phyloP scores from a whole-genome alignment of 345 rosid species.

The Capsella bursapastoris region DNA sequence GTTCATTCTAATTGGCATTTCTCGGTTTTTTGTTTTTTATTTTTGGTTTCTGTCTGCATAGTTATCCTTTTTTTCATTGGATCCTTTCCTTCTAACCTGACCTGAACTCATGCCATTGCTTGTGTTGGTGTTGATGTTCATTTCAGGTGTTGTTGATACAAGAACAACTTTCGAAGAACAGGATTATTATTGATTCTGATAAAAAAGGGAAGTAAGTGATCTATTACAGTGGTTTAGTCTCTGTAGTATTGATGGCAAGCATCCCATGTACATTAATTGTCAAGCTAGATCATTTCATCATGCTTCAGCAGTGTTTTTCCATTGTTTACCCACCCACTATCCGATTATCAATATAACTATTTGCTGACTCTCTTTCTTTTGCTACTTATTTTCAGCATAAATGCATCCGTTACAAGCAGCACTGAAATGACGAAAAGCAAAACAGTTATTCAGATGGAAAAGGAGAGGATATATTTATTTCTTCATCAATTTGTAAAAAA shows the following conservation, averaged over 20 bases:
- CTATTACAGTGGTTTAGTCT: constrained; percentile 19
- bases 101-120: constrained; percentile 7
- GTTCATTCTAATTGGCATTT: constrained; percentile 7
- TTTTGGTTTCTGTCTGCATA: background rate
- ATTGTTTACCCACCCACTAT: constrained; percentile 8
- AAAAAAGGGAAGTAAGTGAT: constrained; percentile 92
- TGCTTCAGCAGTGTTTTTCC: constrained; percentile 6
- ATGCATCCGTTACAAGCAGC: constrained; percentile 95
- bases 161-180: constrained; percentile 94
- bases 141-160: constrained; percentile 91
- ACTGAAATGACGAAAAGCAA: constrained; percentile 86
- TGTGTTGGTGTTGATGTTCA: constrained; percentile 36
- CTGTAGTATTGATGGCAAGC: constrained; percentile 21
- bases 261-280: constrained; percentile 13
- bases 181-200: constrained; percentile 88
- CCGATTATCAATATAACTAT: background rate
- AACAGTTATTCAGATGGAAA: constrained; percentile 89
- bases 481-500: constrained; percentile 72
- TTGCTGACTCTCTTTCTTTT: constrained; percentile 31
- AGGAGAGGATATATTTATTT: constrained; percentile 78
- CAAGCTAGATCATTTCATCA: constrained; percentile 16
- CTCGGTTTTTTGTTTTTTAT: background rate
- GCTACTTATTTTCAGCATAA: constrained; percentile 57
- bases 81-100: constrained; percentile 13
- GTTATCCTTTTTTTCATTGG: background rate